Conservation (phyloP, 345 rosid species). For the Linum tenue region DNA sequence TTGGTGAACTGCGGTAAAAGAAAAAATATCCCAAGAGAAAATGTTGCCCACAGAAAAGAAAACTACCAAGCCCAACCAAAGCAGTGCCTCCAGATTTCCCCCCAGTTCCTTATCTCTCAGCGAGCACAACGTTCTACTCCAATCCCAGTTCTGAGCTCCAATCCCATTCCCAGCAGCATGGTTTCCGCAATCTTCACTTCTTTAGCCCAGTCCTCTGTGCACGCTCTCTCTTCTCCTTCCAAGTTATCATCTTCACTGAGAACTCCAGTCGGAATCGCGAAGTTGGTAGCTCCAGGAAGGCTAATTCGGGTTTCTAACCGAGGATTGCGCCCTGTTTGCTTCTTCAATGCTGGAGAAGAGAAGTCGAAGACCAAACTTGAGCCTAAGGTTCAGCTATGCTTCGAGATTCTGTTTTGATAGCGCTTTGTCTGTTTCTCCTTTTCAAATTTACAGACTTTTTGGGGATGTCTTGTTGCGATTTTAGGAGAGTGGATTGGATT, state of each 20-base stretch:
- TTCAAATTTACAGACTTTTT: neutral
- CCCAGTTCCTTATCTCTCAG: too few relatives aligned
- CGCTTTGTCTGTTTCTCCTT: neutral
- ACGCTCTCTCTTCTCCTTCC: slow-evolving; percentile 18
- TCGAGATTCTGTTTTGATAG: neutral
- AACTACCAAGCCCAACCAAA: too few relatives aligned
- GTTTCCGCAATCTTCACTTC: slow-evolving; percentile 28
- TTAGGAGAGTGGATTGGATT: slow-evolving; percentile 31
- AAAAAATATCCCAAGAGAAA: too few relatives aligned
- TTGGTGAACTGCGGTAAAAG: too few relatives aligned
- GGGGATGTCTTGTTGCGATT: neutral
- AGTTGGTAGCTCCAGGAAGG: slow-evolving; percentile 14
- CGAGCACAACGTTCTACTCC: too few relatives aligned
- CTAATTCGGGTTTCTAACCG: slow-evolving; percentile 13
- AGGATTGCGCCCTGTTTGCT: slow-evolving; percentile 25
- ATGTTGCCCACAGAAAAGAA: too few relatives aligned
- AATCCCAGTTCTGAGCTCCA: too few relatives aligned
- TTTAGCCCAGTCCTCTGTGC: slow-evolving; percentile 33
- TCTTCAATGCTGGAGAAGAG: slow-evolving; percentile 45
- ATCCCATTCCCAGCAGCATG: slow-evolving; percentile 15
- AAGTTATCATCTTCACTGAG: slow-evolving; percentile 4
- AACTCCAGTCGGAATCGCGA: slow-evolving; percentile 13
- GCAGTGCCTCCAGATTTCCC: too few relatives aligned
- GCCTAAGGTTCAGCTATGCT: slow-evolving; percentile 16
- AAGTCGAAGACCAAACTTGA: slow-evolving; percentile 25